Conservation (phyloP, 805 yeast species). For the Candida sphagnicola region DNA sequence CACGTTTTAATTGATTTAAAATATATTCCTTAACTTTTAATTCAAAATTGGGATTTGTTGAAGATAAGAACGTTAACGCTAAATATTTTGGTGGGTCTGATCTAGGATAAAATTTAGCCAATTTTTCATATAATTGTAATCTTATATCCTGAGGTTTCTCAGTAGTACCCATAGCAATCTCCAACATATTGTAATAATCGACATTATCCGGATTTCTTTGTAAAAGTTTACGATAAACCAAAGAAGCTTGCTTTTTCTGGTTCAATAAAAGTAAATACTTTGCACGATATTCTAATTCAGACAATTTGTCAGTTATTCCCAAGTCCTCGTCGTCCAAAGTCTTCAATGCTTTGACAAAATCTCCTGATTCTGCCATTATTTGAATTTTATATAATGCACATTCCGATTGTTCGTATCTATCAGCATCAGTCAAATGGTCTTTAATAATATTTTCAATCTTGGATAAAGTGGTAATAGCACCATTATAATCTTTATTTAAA, state of each 20-base stretch:
- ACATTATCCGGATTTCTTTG: conserved; percentile 83
- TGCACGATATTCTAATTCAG: conserved; percentile 66
- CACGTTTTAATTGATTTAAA: conserved; percentile 59
- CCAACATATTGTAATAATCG: conserved; percentile 63
- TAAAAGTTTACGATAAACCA: conserved; percentile 62
- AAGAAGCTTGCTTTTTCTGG: conserved; percentile 58
- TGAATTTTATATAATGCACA: conserved; percentile 68
- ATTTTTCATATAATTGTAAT: conserved; percentile 58
- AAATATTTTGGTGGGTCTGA: conserved; percentile 76
- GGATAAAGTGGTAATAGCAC: conserved; percentile 67
- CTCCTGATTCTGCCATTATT: conserved; percentile 60
- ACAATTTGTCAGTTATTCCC: conserved; percentile 51
- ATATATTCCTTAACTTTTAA: conserved; percentile 52
- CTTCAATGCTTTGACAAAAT: conserved; percentile 59
- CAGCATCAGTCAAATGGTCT: conserved; percentile 63
- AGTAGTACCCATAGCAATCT: conserved; percentile 55
- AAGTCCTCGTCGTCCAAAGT: conserved; percentile 50
- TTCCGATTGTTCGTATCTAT: conserved; percentile 77
- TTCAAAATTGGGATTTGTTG: conserved; percentile 46
- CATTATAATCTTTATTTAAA: conserved; percentile 59
- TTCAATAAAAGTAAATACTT: conserved; percentile 57
- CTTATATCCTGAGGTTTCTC: conserved; percentile 43
- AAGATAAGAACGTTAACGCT: conserved; percentile 70
- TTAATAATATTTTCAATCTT: conserved; percentile 73
- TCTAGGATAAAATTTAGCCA: conserved; percentile 70